Evolutionary conservation across 805 yeast genomes (phyloP).

Genomic region (Phaffomyces antillensis): DNA sequence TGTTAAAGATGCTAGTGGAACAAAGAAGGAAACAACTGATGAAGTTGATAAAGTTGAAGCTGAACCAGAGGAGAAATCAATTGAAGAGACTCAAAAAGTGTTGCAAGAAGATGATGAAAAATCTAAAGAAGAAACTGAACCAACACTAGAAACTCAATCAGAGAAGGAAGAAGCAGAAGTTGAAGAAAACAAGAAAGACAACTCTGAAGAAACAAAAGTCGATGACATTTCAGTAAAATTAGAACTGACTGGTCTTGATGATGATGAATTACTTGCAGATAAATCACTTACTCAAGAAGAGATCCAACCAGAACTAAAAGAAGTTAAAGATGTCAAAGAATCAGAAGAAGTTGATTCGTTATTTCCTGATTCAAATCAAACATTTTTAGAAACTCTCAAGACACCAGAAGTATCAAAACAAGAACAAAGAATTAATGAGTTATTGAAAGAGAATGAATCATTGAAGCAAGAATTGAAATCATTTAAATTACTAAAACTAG

Average conservation of each 20-base stretch:
- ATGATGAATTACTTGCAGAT: slow-evolving; percentile 3
- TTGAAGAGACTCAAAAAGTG: slow-evolving; percentile 3
- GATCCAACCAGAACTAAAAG: background rate
- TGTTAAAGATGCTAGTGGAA: background rate
- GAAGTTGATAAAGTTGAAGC: background rate
- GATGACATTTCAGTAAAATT: background rate
- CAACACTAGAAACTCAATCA: background rate
- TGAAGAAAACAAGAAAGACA: background rate
- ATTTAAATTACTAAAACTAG: slow-evolving; percentile 29
- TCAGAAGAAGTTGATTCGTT: slow-evolving; percentile 8
- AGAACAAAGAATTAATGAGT: slow-evolving; percentile 4
- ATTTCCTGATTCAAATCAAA: slow-evolving; percentile 14
- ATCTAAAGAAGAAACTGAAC: slow-evolving; percentile 1
- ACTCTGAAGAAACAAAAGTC: background rate
- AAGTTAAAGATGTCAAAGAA: background rate
- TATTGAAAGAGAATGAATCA: slow-evolving; percentile 25
- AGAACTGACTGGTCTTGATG: slow-evolving; percentile 3
- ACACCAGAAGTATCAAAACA: slow-evolving; percentile 5
- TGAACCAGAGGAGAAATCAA: background rate
- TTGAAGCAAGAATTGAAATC: slow-evolving; percentile 33
- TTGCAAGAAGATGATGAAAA: background rate
- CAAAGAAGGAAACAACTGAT: background rate
- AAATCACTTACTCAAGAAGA: background rate
- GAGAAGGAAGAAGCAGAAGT: background rate
- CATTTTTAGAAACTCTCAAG: slow-evolving; percentile 24